Conservation (phyloP, 1,284 basidiomycete genomes). For the Fistulina hepatica region DNA sequence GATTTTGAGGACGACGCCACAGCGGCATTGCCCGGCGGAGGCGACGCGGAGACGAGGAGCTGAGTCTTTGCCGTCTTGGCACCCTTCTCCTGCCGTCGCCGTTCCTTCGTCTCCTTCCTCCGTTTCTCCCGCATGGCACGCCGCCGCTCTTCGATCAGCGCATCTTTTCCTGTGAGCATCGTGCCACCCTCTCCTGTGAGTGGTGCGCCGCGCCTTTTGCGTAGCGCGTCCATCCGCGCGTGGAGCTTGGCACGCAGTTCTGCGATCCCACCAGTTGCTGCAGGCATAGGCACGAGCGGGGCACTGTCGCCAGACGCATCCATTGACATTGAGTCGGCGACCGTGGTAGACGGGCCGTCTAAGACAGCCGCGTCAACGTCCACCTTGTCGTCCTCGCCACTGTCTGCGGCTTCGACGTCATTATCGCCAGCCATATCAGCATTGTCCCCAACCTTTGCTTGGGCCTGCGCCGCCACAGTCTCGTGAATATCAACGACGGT, state of each 20-base stretch:
- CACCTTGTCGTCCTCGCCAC: constrained; percentile 27
- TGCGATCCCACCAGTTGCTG: constrained; percentile 52
- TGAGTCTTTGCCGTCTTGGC: constrained; percentile 49
- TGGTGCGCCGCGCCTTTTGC: constrained; percentile 22
- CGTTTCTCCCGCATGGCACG: constrained; percentile 76
- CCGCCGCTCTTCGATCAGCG: constrained; percentile 70
- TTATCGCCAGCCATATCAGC: too few species aligned
- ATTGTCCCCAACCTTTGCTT: too few species aligned
- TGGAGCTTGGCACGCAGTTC: constrained; percentile 73
- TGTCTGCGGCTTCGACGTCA: constrained; percentile 28
- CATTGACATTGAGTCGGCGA: constrained; percentile 13
- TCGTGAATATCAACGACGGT: constrained; percentile 69
- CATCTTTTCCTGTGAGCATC: constrained; percentile 60
- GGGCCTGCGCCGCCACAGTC: constrained; percentile 18
- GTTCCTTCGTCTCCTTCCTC: constrained; percentile 76
- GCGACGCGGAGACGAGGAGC: constrained; percentile 54
- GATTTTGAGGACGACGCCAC: constrained; percentile 28
- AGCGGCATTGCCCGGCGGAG: constrained; percentile 18
- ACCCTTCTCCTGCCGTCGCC: constrained; percentile 40
- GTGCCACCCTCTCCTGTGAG: constrained; percentile 22
- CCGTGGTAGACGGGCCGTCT: constrained; percentile 22
- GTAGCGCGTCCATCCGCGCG: constrained; percentile 62
- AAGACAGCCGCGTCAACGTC: constrained; percentile 29
- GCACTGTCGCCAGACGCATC: constrained; percentile 21
- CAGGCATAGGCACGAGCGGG: constrained; percentile 50